Conservation (phyloP, 164 flowering plant species). For the Nymphaea thermarum region DNA sequence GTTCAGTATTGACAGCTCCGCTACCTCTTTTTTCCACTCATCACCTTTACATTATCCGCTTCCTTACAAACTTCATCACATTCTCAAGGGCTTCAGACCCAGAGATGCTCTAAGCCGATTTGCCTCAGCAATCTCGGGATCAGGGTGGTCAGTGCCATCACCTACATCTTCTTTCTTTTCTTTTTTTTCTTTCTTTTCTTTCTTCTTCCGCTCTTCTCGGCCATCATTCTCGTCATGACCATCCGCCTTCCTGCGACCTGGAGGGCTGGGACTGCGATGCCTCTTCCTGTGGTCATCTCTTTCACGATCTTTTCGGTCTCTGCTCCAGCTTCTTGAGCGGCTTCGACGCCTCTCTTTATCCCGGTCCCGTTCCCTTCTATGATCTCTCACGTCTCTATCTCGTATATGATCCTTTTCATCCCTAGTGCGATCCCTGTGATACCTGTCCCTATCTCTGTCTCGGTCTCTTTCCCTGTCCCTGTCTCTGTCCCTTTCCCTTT, state of each 20-base stretch:
- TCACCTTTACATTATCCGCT: background rate
- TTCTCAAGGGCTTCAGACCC: conserved; percentile 66
- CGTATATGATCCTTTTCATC: conserved; percentile 71
- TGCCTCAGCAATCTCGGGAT: conserved; percentile 91
- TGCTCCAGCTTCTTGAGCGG: conserved; percentile 58
- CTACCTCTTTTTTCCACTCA: conserved; percentile 6
- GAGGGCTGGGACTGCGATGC: conserved; percentile 50
- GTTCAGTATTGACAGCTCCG: background rate
- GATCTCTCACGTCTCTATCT: conserved; percentile 28
- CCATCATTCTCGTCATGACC: conserved; percentile 23
- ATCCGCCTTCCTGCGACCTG: conserved; percentile 52
- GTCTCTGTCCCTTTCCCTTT: conserved; percentile 42
- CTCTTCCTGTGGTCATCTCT: conserved; percentile 58
- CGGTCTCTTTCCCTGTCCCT: conserved; percentile 35
- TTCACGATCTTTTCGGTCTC: conserved; percentile 42
- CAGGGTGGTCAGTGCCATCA: conserved; percentile 91
- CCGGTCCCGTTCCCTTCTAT: conserved; percentile 31
- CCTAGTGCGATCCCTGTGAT: conserved; percentile 28
- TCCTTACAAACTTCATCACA: conserved; percentile 14
- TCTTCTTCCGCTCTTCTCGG: conserved; percentile 45
- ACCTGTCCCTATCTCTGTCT: conserved; percentile 46
- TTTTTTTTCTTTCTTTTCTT: conserved; percentile 22
- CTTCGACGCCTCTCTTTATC: conserved; percentile 47
- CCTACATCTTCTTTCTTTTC: conserved; percentile 61
- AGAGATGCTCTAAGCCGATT: conserved; percentile 73